These are phyloP conservation scores for Ophiostoma sp. DNA, from an alignment of 2,329 filamentous ascomycete species.

Conservation along the genomic window DNA sequence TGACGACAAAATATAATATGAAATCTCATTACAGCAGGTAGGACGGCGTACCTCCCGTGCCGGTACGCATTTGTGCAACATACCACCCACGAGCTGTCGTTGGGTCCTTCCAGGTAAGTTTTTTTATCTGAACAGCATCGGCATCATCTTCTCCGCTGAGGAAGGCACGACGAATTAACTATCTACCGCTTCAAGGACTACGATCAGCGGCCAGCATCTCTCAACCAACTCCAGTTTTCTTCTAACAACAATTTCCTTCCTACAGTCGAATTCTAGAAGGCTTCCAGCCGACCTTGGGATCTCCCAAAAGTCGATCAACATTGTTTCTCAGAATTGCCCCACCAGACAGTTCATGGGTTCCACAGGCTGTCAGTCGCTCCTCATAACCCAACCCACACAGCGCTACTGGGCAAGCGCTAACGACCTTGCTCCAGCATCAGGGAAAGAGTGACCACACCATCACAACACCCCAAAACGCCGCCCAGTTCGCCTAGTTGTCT, in stretches of 20 bases:
- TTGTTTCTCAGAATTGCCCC: background rate
- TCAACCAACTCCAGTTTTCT: background rate
- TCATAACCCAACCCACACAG: background rate
- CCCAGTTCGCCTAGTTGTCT: slow-evolving; percentile 11
- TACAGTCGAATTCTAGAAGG: background rate
- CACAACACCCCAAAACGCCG: background rate
- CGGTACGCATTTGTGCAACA: background rate
- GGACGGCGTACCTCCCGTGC: background rate
- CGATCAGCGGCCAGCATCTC: background rate
- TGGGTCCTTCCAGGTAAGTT: background rate
- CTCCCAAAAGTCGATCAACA: background rate
- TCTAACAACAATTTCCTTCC: too few species aligned
- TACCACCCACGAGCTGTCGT: background rate
- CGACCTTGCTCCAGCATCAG: background rate
- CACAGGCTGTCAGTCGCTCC: background rate
- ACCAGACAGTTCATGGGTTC: background rate
- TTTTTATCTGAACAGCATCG: too few species aligned
- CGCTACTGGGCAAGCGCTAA: slow-evolving; percentile 7
- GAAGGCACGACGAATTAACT: background rate
- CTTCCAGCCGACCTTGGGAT: background rate
- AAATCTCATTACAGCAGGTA: background rate
- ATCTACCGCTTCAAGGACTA: background rate
- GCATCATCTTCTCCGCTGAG: background rate
- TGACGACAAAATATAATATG: too few species aligned
- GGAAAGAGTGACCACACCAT: background rate